Conservation (phyloP, 768 basidiomycete genomes). For the Hebeloma cylindrosporum region DNA sequence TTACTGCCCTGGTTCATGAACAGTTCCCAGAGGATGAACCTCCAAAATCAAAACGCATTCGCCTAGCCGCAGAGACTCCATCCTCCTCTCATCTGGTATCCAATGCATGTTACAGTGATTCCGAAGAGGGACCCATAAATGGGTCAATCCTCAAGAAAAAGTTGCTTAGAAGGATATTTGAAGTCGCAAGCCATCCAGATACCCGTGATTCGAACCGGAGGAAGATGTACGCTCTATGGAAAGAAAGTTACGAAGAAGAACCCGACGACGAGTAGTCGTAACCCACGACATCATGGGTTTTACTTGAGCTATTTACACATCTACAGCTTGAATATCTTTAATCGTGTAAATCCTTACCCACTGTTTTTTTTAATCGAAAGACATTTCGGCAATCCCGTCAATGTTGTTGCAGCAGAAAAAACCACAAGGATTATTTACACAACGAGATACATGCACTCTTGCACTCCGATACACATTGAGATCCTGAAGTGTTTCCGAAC, state of each 20-base stretch:
- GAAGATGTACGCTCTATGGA: constrained; percentile 83
- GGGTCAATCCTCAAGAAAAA: constrained; percentile 45
- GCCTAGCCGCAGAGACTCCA: constrained; percentile 31
- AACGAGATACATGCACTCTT: too few relatives aligned
- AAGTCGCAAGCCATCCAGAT: constrained; percentile 70
- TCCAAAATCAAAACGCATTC: constrained; percentile 47
- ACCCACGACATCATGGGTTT: constrained; percentile 3
- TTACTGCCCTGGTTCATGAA: constrained; percentile 47
- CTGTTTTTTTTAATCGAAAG: too few relatives aligned
- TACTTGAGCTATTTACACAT: too few relatives aligned
- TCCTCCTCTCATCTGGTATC: constrained; percentile 45
- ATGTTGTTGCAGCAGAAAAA: too few relatives aligned
- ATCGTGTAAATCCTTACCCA: too few relatives aligned
- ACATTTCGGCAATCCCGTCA: too few relatives aligned
- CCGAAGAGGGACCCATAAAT: constrained; percentile 39
- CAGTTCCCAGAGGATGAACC: constrained; percentile 39
- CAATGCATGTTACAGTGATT: constrained; percentile 52
- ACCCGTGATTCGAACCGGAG: constrained; percentile 77
- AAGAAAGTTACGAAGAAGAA: constrained; percentile 52
- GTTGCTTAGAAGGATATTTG: constrained; percentile 66
- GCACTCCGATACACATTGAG: too few relatives aligned
- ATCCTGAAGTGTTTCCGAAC: too few relatives aligned
- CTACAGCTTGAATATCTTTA: too few relatives aligned
- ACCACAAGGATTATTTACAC: too few relatives aligned
- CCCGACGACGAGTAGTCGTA: constrained; percentile 28